Percentiles rank a stretch among this genome's conserved stretches.
These are phyloP conservation scores for Monilinia polystroma DNA, from an alignment of 2,329 filamentous ascomycete species.

Conservation along the genomic window DNA sequence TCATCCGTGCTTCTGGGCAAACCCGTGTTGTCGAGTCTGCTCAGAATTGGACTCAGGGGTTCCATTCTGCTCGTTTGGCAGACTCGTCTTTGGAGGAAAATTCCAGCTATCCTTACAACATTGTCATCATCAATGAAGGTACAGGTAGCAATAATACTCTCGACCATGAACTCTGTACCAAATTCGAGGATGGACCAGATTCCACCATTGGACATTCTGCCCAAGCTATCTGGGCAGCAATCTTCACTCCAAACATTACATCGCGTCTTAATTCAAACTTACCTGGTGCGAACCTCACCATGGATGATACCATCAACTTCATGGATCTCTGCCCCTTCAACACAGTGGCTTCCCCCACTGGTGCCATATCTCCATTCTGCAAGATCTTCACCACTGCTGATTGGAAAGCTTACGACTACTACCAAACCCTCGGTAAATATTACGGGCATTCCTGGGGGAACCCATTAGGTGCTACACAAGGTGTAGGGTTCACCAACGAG, in stretches of 20 bases:
- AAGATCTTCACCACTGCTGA: constrained; percentile 68
- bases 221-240: constrained; percentile 57
- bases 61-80: constrained; percentile 51
- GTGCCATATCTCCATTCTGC: constrained; percentile 69
- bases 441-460: constrained; percentile 79
- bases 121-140: constrained; percentile 70
- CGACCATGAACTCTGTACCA: constrained; percentile 67
- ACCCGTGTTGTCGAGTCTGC: constrained; percentile 73
- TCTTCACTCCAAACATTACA: constrained; percentile 68
- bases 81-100: constrained; percentile 42
- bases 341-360: constrained; percentile 64
- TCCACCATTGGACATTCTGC: constrained; percentile 50
- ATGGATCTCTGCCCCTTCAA: constrained; percentile 91
- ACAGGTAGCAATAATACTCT: constrained; percentile 75
- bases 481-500: constrained; percentile 85
- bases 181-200: constrained; percentile 62
- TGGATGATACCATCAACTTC: constrained; percentile 63
- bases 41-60: constrained; percentile 72
- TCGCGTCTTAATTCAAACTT: constrained; percentile 68
- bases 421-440: constrained; percentile 76
- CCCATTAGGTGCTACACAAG: constrained; percentile 77
- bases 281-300: constrained; percentile 63
- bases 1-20: constrained; percentile 69
- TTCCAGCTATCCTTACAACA: constrained; percentile 50
- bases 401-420: constrained; percentile 80